Base-by-base conservation (phyloP, 352 stramenopile species). In the Phytophthora ramorum region DNA sequence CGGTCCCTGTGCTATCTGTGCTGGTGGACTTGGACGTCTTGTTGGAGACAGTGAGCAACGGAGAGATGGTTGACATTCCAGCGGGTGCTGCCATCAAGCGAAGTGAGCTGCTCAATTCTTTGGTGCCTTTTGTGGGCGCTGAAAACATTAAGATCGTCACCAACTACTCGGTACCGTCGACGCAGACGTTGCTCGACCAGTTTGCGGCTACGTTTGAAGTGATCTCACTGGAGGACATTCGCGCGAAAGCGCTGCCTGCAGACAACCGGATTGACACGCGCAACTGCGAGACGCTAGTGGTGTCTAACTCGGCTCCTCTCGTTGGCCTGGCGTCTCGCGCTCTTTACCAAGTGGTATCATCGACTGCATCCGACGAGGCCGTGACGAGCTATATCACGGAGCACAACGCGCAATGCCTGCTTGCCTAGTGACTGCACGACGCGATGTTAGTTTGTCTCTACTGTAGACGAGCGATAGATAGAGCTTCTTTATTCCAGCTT, bases 211-310 rank as follows among this genome's bases (percentile, higher is more conserved):
- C 12, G 24, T 57, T 69, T 38, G 52, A 66, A 4, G 60, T 72
- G 17, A 49, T 75, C n/a, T 58, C 60, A 24, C 44, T n/a, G 14
- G 38, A 19, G 3, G 63, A 66, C 16, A 19, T 75, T 46, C 26
- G 40, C 40, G 4, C 46, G 10, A 57, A 52, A 26, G 45, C 52
- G 1, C 37, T 57, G 24, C 47, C 58, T 14, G 54, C 37, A 13
- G 58, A 67, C 40, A 45, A 55, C 9, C 60, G 51, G n/a, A 50
- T 68, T 13, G 44, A 65, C 30, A 62, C 50, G 13, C 50, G 58
- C 47, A 75, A 78, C 30, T 78, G 70, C 49, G 57, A 75, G 53
- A 73, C 70, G 26, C 57, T 78, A 8, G 2, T 78, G 8, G 66
- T 75, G 24, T 72, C 70, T 26, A 66, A 46, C 19, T 68, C 51